phyloP scores from a whole-genome alignment of 192 early-diverging fungal species.

The Endogone sp. region DNA sequence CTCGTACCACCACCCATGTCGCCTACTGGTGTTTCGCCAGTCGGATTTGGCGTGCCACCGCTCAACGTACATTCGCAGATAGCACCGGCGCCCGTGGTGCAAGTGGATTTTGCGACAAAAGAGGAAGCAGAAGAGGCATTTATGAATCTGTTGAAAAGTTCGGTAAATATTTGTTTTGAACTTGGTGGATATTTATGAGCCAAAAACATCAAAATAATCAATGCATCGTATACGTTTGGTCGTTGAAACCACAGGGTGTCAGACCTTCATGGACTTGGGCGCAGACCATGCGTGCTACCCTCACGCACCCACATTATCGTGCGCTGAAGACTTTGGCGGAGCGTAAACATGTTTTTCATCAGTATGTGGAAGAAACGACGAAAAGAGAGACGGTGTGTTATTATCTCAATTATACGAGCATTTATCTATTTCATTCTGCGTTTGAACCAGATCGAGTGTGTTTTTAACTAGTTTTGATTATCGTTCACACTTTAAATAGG shows the following conservation, averaged over 20 bases:
- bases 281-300: constrained; percentile 80
- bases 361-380: constrained; percentile 58
- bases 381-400: constrained; percentile 52
- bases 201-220: too few species aligned
- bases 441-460: background rate
- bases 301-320: constrained; percentile 80
- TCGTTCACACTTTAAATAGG: constrained; percentile 30
- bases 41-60: too few species aligned
- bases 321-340: constrained; percentile 76
- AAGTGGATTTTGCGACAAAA: constrained; percentile 55
- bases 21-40: too few species aligned
- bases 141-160: constrained; percentile 62
- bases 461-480: too few species aligned
- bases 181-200: too few species aligned
- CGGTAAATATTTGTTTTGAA: constrained; percentile 45
- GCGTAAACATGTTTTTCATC: constrained; percentile 77
- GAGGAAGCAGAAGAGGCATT: constrained; percentile 86
- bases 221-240: too few species aligned
- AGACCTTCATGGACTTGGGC: constrained; percentile 90
- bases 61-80: too few species aligned
- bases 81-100: too few species aligned
- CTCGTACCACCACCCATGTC: too few species aligned
- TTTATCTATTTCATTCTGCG: background rate
- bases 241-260: constrained; percentile 76
- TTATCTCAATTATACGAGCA: constrained; percentile 4